phyloP scores from a whole-genome alignment of 2,329 filamentous ascomycete genomes.

The Cryphonectria parasitica region DNA sequence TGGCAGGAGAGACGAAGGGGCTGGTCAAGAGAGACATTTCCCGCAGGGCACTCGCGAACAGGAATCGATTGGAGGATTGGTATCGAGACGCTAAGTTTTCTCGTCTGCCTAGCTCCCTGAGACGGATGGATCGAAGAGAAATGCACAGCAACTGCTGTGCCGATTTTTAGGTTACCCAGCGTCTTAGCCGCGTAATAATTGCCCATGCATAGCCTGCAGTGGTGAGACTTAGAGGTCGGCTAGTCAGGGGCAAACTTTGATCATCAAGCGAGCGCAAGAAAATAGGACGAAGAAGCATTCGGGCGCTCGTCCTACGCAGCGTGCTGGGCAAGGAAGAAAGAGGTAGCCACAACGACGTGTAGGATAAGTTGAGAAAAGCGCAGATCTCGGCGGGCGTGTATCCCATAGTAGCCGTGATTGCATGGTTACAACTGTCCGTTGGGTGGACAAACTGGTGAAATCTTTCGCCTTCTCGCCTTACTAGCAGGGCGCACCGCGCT shows the following conservation, averaged over 20 bases:
- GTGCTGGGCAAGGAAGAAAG: background rate
- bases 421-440: background rate
- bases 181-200: background rate
- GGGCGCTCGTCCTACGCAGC: background rate
- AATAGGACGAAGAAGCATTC: background rate
- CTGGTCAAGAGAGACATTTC: background rate
- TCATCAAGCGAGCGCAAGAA: background rate
- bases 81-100: background rate
- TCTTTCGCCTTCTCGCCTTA: background rate
- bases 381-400: background rate
- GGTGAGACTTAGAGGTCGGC: background rate
- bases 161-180: background rate
- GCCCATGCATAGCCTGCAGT: background rate
- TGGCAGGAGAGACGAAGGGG: background rate
- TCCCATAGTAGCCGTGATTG: background rate
- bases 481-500: background rate
- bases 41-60: background rate
- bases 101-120: background rate
- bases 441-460: background rate
- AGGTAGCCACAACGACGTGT: background rate
- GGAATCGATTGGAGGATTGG: background rate
- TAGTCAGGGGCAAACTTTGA: background rate
- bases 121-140: background rate
- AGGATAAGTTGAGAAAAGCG: background rate
- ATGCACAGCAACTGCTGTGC: too few relatives aligned